A percentile compares a stretch with the other conserved stretches of the same genome.
Evolutionary conservation across 495 filamentous ascomycete genomes (phyloP).

Genomic region (Xylaria flabelliformis): DNA sequence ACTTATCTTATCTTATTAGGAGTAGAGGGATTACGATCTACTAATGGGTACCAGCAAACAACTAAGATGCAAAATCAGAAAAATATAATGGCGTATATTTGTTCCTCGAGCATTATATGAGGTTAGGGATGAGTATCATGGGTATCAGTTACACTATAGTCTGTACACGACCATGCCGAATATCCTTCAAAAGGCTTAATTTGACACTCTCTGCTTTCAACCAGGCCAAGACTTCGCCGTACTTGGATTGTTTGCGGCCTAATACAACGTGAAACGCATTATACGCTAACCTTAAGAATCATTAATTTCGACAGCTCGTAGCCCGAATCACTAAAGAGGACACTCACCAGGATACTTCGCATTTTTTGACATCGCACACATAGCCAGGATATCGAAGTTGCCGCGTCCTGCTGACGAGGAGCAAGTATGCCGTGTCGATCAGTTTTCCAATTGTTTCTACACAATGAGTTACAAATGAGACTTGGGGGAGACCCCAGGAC

Average conservation of each 20-base stretch:
- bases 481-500: background rate
- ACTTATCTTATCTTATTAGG: background rate
- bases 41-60: background rate
- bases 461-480: conserved; percentile 11
- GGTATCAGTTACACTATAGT: conserved; percentile 20
- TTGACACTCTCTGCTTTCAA: conserved; percentile 54
- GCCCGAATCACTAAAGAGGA: background rate
- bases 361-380: conserved; percentile 63
- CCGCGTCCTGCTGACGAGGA: conserved; percentile 66
- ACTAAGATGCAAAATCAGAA: background rate
- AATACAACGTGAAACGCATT: conserved; percentile 72
- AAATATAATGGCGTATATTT: background rate
- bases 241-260: conserved; percentile 71
- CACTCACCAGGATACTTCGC: conserved; percentile 72
- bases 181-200: conserved; percentile 35
- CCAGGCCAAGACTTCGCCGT: conserved; percentile 66
- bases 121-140: background rate
- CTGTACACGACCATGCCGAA: conserved; percentile 35
- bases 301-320: conserved; percentile 4
- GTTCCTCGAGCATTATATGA: background rate
- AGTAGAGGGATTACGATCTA: background rate
- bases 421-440: conserved; percentile 65
- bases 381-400: conserved; percentile 57
- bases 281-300: conserved; percentile 59
- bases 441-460: conserved; percentile 70